Evolutionary conservation across 768 basidiomycete genomes (phyloP), one percentile per base, ranked within the genome.

Genomic region (Boletus rubropictus): DNA sequence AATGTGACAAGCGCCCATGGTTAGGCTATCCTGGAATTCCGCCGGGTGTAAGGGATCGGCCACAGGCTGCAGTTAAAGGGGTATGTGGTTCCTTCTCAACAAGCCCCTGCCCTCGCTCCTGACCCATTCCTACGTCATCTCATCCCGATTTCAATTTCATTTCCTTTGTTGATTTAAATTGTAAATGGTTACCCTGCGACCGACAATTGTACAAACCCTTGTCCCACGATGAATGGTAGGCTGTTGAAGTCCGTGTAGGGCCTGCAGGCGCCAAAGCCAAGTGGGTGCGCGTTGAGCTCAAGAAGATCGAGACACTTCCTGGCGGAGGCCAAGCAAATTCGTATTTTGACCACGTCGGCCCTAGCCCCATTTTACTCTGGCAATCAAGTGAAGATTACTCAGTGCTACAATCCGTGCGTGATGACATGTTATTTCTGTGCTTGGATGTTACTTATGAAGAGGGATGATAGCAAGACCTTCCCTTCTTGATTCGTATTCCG

Each of bases 261-360:
- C 71, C 73, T 2, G 76, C 81, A 51, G 85, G 87, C 14, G 78
- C 89, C 61, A 93, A 91, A 70, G 89, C 89, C 22, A 89, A 91
- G 67, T 95, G 89, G 84, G 84, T 97, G 21, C 81, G 85, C 53
- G 81, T 96, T 50, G 92, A 95, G 68, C 75, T 96, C 63, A 81
- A 89, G 55, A 93, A 93, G 72, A 80, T 94, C 35, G 94, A 97
- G 67, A 84, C 79, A 4, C 76, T 86, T 38, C 88, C 85, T 2
- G 81, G 81, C 18, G 86, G 82, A 20, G 81, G 83, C 14, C 69
- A 73, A 50, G 71, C 75, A 14, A 86, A 84, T 65, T 80, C 81
- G 11, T 91, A 83, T 70, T 81, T 79, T 57, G 89, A 92, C 61
- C 79, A 79, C 45, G 84, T 93, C 20, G 89, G 90, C 2, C 80